Base-by-base conservation (phyloP, 177 flowering plant species). In the Telopea speciosissima region DNA sequence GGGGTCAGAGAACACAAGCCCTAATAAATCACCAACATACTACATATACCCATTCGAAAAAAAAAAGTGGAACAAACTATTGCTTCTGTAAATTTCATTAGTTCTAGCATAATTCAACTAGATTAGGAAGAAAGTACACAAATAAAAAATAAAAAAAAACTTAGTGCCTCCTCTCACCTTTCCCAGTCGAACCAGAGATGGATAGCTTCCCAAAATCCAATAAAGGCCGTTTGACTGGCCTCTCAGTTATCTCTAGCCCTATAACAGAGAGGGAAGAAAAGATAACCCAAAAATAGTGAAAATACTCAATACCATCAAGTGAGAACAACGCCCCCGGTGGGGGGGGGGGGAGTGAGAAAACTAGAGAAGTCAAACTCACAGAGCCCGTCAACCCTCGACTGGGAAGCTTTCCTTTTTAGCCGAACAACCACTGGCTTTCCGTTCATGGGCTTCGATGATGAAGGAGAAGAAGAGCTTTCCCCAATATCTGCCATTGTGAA, bases 181-280 rank as follows among this genome's bases (percentile, higher is more conserved):
- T 85, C 8, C 25, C 67, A 64, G 85, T 45, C 11, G 91, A 79
- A 44, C 70, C 82, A 19, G 89, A 77, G 45, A 91, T 60, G 0
- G 96, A 89, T 13, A 93, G 82, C 70, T 88, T 93, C 63, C 69
- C 78, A 62, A 93, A 83, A 76, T 91, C 97, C 68, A 90, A 70
- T 44, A 85, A 68, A 0, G 87, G 82, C 5, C 92, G 82, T 79
- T 93, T 90, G 62, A 80, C 31, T 3, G 98, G 96, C 71, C 92
- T 88, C 75, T 89, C 93, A 24, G 81, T 89, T 74, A 89, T 90
- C 78, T 92, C 95, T 19, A 89, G 83, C 96, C 94, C 97, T 93
- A 58, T 0, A 73, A 64, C 14, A 16, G 42, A 60, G 21, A 49
- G 25, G 1, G 44, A 28, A 17, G 33, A 52, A 52, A 52, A 52